Base-by-base conservation (phyloP, 768 basidiomycete genomes). In the Suillus decipiens region DNA sequence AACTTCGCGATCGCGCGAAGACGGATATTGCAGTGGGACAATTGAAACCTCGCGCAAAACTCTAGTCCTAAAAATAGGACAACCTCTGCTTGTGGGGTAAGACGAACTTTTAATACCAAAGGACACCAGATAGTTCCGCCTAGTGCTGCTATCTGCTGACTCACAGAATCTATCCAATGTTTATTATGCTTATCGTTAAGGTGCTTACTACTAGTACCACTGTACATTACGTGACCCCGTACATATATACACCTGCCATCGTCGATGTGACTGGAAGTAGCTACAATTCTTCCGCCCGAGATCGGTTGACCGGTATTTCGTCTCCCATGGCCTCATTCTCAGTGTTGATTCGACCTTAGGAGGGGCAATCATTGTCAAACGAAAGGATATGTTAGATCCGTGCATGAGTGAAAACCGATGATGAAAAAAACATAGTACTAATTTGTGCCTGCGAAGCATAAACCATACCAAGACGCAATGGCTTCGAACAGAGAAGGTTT, bases 1-100 rank as follows among this genome's bases (percentile, higher is more conserved):
- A 93, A 66, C 78, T 96, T 48, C 82, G 92, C 12, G 90, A 88
- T 4, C 75, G 79, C 53, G 90, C 88, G 0, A 87, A 87, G 70
- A 74, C 78, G 50, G 90, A 92, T 61, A 45, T 69, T 11, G 73
- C 72, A 9, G 64, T 67, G 53, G 73, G 72, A n/a, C 72, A 73
- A 45, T 45, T 68, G 31, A 42, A 12, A 12, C 53, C 63, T 31
- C 64, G 66, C 10, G 61, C 66, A 11, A 76, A 64, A 56, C 33
- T 73, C 17, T 57, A 64, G 56, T 22, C 69, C 17, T 57, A 41
- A 24, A n/a, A 41, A 41, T 17, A 17, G 10, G 14, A 14, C 8
- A 14, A 22, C n/a, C 19, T 19, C 31, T 53, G 2, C 31, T 53
- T 53, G 51, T 5, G 19, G 19, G 50, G 31, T 10, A 51, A 31